Evolutionary conservation across 108 stramenopile species (phyloP).

Genomic region (Conticribra guillardii): DNA sequence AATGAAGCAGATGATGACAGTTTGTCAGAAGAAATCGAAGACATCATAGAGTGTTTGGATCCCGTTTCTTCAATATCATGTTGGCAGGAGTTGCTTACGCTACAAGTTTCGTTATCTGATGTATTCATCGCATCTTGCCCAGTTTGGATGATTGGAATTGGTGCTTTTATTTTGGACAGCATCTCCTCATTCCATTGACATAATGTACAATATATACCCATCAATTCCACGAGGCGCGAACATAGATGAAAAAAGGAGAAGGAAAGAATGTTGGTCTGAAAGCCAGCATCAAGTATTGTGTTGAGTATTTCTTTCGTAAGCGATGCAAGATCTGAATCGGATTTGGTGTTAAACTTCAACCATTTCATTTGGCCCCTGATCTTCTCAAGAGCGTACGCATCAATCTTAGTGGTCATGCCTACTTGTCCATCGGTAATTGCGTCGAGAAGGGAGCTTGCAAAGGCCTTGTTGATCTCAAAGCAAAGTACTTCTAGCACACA

Average conservation of each 20-base stretch:
- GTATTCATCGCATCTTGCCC: no score
- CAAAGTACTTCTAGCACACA: conserved; percentile 36
- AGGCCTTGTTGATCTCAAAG: conserved; percentile 32
- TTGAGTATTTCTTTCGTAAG: no score
- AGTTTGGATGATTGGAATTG: no score
- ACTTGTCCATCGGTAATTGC: background rate
- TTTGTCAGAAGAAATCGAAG: conserved; percentile 38
- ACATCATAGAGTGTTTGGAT: conserved; percentile 12
- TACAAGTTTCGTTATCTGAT: no score
- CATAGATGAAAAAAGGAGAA: background rate
- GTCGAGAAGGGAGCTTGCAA: background rate
- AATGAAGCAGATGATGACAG: conserved; percentile 23
- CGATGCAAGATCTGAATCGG: no score
- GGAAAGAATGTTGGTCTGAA: background rate
- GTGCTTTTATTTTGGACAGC: background rate
- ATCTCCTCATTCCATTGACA: background rate
- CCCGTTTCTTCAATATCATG: background rate
- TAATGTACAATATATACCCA: background rate
- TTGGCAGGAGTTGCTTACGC: background rate
- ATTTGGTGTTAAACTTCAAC: no score
- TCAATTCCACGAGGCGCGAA: background rate
- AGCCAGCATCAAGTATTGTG: no score
- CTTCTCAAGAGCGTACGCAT: no score
- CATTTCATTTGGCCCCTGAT: no score
- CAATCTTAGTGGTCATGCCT: background rate